Conservation (phyloP, 768 basidiomycete genomes). For the Neoboletus brunneissimus region DNA sequence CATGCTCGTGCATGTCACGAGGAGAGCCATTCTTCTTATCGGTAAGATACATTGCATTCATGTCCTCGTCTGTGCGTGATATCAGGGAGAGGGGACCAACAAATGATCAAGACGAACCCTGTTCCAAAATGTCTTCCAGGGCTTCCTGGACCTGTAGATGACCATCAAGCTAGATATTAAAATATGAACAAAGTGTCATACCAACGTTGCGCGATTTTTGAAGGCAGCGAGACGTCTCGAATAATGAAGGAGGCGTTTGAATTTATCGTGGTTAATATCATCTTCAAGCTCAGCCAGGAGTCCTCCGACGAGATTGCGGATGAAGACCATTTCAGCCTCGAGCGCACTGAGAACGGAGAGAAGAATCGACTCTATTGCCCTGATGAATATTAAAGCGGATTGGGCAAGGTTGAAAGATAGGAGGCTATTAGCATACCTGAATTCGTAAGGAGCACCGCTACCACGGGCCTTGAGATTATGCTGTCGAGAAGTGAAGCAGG, state of each 20-base stretch:
- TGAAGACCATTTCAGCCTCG: conserved; percentile 95
- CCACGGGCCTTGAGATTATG: conserved; percentile 79
- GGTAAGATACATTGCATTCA: conserved; percentile 93
- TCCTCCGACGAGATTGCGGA: conserved; percentile 85
- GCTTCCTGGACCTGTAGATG: conserved; percentile 74
- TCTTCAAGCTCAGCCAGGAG: conserved; percentile 91
- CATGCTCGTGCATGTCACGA: conserved; percentile 78
- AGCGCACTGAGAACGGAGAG: conserved; percentile 89
- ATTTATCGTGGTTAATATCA: conserved; percentile 92
- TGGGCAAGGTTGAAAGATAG: conserved; percentile 11
- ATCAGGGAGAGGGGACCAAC: neutral
- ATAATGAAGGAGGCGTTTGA: conserved; percentile 89
- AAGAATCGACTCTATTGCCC: conserved; percentile 90
- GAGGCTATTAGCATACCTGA: conserved; percentile 51
- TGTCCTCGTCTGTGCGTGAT: conserved; percentile 72
- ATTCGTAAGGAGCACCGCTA: conserved; percentile 79
- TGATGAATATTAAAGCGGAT: conserved; percentile 33
- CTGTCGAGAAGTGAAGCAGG: conserved; percentile 37
- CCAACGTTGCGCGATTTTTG: conserved; percentile 86
- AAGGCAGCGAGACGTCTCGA: conserved; percentile 85
- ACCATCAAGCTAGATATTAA: neutral
- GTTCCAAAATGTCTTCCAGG: conserved; percentile 86
- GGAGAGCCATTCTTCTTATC: conserved; percentile 66
- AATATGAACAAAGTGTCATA: conserved; percentile 30
- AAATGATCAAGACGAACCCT: conserved; percentile 51